A percentile compares a stretch with the other conserved stretches of the same genome.
Conservation (phyloP, 1,139 yeast genomes). For the Hansenula sp. region DNA sequence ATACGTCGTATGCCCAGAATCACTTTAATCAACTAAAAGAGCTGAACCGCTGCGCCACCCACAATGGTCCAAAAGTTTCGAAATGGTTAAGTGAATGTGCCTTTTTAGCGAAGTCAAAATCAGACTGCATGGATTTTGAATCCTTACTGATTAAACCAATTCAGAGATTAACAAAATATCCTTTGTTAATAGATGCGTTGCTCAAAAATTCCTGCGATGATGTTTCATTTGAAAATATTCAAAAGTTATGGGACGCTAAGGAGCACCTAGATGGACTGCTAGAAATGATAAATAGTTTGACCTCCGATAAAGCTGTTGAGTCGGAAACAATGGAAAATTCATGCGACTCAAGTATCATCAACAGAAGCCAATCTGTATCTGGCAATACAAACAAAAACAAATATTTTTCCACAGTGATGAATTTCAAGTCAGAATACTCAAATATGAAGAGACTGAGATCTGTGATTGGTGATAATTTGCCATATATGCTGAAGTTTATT, state of each 20-base stretch:
- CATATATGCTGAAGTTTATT: slow-evolving; percentile 10
- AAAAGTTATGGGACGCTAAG: slow-evolving; percentile 16
- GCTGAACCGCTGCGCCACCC: slow-evolving; percentile 5
- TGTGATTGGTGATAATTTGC: slow-evolving; percentile 7
- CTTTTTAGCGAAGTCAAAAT: slow-evolving; percentile 15
- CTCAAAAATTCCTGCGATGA: slow-evolving; percentile 12
- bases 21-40: slow-evolving; percentile 14
- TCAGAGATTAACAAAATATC: slow-evolving; percentile 21
- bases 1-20: slow-evolving; percentile 15
- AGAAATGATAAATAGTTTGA: slow-evolving; percentile 2
- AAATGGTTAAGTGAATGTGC: slow-evolving; percentile 24
- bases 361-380: too few relatives aligned
- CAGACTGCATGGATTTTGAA: slow-evolving; percentile 21
- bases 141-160: slow-evolving; percentile 22
- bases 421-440: slow-evolving; percentile 8
- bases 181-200: slow-evolving; percentile 15
- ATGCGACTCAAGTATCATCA: neutral
- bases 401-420: slow-evolving; percentile 9
- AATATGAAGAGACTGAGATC: slow-evolving; percentile 8
- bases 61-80: slow-evolving; percentile 19
- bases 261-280: slow-evolving; percentile 13
- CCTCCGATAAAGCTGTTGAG: neutral
- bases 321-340: neutral
- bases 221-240: slow-evolving; percentile 7
- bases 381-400: too few relatives aligned